Percentiles rank a stretch among this genome's conserved stretches.
Evolutionary conservation across 2,329 filamentous ascomycete genomes (phyloP).

Genomic region (Furcasterigmium sp.): DNA sequence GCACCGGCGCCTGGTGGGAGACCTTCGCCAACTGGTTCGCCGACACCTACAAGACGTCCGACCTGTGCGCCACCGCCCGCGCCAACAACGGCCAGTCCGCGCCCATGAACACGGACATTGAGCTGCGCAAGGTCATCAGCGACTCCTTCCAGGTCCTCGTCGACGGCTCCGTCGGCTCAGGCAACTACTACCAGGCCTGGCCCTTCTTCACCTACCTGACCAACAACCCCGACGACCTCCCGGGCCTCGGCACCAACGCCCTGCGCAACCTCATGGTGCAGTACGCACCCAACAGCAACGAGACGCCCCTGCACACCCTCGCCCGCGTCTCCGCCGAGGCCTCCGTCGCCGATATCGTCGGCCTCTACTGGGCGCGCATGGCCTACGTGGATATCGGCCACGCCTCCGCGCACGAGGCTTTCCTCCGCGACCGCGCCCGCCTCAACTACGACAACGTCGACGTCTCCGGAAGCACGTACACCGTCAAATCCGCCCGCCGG

Average conservation of each 20-base stretch:
- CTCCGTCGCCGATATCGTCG: constrained; percentile 35
- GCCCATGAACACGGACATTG: constrained; percentile 29
- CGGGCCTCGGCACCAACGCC: constrained; percentile 32
- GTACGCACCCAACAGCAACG: constrained; percentile 38
- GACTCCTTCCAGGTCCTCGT: constrained; percentile 43
- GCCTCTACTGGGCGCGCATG: constrained; percentile 47
- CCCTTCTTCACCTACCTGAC: constrained; percentile 43
- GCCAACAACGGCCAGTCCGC: constrained; percentile 24
- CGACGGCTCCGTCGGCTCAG: constrained; percentile 32
- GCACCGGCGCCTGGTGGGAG: constrained; percentile 47
- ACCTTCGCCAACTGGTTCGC: constrained; percentile 44
- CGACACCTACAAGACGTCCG: constrained; percentile 40
- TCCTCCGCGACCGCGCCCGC: constrained; percentile 24
- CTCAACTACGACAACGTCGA: constrained; percentile 39
- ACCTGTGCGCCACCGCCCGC: constrained; percentile 34
- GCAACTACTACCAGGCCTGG: constrained; percentile 48
- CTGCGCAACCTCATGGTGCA: constrained; percentile 36
- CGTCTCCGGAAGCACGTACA: constrained; percentile 26
- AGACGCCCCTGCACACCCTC: constrained; percentile 43
- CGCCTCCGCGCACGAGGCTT: constrained; percentile 29
- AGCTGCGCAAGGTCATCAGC: constrained; percentile 38
- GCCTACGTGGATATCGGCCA: constrained; percentile 46
- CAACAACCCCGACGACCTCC: constrained; percentile 39
- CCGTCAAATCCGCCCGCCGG: constrained; percentile 32
- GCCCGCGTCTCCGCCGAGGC: constrained; percentile 27